Conservation (phyloP, 345 rosid genomes). For the Gynandropsis gynandra region DNA sequence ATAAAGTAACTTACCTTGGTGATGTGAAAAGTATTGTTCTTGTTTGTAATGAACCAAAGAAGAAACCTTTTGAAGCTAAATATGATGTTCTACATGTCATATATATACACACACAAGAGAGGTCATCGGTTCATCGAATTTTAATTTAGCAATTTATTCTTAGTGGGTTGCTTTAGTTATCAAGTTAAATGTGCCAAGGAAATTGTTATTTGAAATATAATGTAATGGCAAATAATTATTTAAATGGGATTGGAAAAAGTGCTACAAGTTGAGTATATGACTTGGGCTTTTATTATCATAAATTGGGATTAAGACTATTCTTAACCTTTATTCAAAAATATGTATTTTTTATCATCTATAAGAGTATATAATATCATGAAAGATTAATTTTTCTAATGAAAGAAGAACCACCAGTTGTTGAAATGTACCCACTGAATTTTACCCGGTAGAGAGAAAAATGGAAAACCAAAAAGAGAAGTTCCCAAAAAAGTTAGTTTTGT, state of each 20-base stretch:
- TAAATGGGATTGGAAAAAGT: conserved; percentile 22
- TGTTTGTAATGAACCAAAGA: conserved; percentile 16
- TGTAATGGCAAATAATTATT: conserved; percentile 16
- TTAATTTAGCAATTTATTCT: conserved; percentile 1
- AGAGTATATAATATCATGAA: background rate
- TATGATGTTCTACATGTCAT: conserved; percentile 17
- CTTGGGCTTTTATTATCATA: conserved; percentile 25
- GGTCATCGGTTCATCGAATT: conserved; percentile 14
- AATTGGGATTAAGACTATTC: conserved; percentile 25
- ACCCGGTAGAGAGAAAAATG: no score
- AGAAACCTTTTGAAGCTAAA: conserved; percentile 15
- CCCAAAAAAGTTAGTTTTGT: no score
- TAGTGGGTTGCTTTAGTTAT: conserved; percentile 25
- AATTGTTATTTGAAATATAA: background rate
- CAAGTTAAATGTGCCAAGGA: conserved; percentile 16
- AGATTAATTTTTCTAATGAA: background rate
- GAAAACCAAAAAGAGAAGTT: no score
- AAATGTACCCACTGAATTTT: no score
- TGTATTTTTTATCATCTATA: background rate
- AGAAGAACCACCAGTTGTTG: no score
- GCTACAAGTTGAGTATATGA: conserved; percentile 25
- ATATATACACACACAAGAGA: conserved; percentile 2
- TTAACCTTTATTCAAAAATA: background rate
- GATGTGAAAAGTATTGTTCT: conserved; percentile 24
- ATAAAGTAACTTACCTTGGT: conserved; percentile 18